Evolutionary conservation across 305 asterid species (phyloP).

Genomic region (Fraxinus xanthoxyloides): DNA sequence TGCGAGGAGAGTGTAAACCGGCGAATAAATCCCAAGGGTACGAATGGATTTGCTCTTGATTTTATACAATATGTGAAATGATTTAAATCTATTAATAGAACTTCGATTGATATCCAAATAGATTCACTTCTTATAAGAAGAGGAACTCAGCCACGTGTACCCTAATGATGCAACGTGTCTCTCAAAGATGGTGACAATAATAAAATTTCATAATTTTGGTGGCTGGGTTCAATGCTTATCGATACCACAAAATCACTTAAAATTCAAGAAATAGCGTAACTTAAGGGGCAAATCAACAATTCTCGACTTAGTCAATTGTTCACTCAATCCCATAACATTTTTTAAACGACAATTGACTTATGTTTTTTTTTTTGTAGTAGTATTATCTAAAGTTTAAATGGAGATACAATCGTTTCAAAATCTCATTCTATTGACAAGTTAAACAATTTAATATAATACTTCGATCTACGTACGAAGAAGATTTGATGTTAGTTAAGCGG

Average conservation of each 20-base stretch:
- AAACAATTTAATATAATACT: background rate
- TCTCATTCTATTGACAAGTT: background rate
- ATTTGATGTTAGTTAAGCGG: background rate
- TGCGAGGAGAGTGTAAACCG: no score
- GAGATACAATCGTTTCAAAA: background rate
- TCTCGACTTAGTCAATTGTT: background rate
- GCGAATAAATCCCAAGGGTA: no score
- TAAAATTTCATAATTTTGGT: background rate
- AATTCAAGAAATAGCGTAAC: conserved; percentile 19
- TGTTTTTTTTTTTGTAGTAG: background rate
- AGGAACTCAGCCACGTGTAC: background rate
- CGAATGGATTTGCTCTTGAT: no score
- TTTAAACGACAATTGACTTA: background rate
- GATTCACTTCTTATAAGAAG: background rate
- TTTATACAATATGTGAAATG: background rate
- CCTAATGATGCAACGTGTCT: background rate
- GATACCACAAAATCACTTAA: conserved; percentile 17
- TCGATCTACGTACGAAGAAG: background rate
- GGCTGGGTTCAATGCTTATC: conserved; percentile 25
- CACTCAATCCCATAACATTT: background rate
- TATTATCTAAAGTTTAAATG: background rate
- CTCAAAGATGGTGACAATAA: background rate
- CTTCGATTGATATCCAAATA: background rate
- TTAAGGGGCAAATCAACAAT: conserved; percentile 20
- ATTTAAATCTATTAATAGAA: background rate